Base-by-base conservation (phyloP, 139 green algal genomes). In the Auxenochlorella pyrenoidosa region DNA sequence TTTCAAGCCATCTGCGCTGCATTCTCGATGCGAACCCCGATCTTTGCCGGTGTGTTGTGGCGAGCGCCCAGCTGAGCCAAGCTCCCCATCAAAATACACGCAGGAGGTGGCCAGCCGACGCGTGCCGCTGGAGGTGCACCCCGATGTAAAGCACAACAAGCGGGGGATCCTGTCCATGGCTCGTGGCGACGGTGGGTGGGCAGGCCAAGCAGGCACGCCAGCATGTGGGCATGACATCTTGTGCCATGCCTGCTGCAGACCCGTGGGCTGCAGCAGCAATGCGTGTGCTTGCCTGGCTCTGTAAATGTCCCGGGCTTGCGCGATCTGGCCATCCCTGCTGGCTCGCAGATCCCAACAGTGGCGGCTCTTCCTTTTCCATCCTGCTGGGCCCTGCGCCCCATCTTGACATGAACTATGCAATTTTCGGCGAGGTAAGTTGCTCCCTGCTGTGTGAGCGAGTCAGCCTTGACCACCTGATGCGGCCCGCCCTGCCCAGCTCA, bases 101-200 rank as follows among this genome's bases (percentile, higher is more conserved):
- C 90, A 95, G 90, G 83, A 79, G 16, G 87, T 95, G 70, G 96
- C 90, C 15, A 32, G 72, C 1, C 93, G 95, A 76, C 95, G 54
- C 24, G 94, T 99, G 28, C 96, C 94, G 0, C 82, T 98, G n/a
- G 95, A 98, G 90, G 96, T 95, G 70, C 89, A 86, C 60, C 47
- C 84, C 24, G 93, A 89, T 16, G 93, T 97, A 2, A 93, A 93
- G 82, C 95, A 96, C 88, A 82, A 87, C 60, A 83, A 88, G 75
- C 91, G 94, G 86, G 96, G 96, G 21, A 94, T 95, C 8, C 87
- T 98, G 58, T 96, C 92, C 16, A 97, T 99, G 95, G 96, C 90
- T 0, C 89, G 96, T 2, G 94, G 91, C 84, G 90, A 95, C 75
- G 77, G 77, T 83, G 77, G 30, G 77, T 43, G 19, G 51, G 13